Evolutionary conservation across 129 eudicot species (phyloP), one percentile per base, ranked within the genome.

Genomic region (Helichrysum umbraculigerum): DNA sequence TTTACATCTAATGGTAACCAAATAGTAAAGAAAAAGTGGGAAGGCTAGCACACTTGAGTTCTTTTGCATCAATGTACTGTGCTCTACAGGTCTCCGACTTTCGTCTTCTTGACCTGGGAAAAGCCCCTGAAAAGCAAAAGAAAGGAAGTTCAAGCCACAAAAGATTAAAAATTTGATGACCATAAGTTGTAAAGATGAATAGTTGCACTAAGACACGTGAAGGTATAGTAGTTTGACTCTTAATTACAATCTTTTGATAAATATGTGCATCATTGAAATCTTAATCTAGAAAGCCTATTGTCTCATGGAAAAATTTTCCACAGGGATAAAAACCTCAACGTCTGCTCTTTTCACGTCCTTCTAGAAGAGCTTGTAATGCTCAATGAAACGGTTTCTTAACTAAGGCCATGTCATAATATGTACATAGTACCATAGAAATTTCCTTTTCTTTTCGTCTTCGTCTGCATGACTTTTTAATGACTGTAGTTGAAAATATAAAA

Each of bases 31-130:
- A 8, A 32, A 57, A 70, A 12, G 11, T 69, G 63, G 71, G 66
- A 71, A 54, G 41, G 82, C 63, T 50, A 75, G 59, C 71, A 32
- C 58, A 82, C 85, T 78, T 82, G 71, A 94, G 82, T 77, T 94
- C 99, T 81, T 94, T 94, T 60, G 81, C 79, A 65, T 89, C 85
- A 70, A 94, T 91, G 70, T 94, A 94, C 7, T 94, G 97, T 75
- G 99, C 94, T 78, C 99, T 87, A 76, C 81, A 94, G 56, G 99
- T 94, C 85, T 94, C 99, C 19, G 99, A 94, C 39, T 91, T 94
- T 81, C 97, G 79, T 78, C 97, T 79, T 81, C 99, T 87, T 78
- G 87, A 74, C 79, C 81, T 76, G 50, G 96, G 96, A 72, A 83
- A 76, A 73, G 86, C 85, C 17, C 87, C 98, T 91, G 87, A 66